Evolutionary conservation across 164 flowering plant genomes (phyloP), one percentile per base, ranked within the genome.

Genomic region (Saururus chinensis): DNA sequence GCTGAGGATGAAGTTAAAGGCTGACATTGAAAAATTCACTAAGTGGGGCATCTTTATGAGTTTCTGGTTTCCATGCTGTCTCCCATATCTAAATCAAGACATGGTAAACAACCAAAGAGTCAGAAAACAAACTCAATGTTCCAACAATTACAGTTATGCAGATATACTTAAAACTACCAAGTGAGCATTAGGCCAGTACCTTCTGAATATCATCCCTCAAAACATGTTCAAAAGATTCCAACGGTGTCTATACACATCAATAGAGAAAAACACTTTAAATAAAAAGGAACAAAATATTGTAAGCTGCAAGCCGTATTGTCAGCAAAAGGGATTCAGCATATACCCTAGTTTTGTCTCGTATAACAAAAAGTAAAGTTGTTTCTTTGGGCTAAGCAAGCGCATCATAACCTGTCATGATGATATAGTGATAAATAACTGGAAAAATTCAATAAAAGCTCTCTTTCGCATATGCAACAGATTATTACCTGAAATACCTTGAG

Each of bases 11-110:
- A 26, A 23, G 10, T 0, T 45, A 35, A 64, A 60, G 63, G 86
- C 78, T 74, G n/a, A 90, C 99, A 73, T 91, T 93, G 68, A 93
- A 93, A 82, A 93, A 93, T 73, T 90, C 99, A 73, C 95, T 87
- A 19, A 93, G 71, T 17, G 89, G 99, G 54, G 97, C 90, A 45
- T 84, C 83, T 71, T 83, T 83, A 73, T 85, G 97, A 60, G 88
- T 89, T 70, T 83, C 66, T 65, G 97, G 97, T 67, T 87, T 91
- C 25, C 89, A 87, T 78, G 90, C 96, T 60, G 84, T 72, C 73
- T 90, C 93, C 99, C 99, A 93, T 74, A 93, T 93, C 99, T 93
- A 81, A 68, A 9, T 64, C 40, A 60, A 25, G 64, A 52, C 60
- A 51, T 41, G 0, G 66, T 56, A 41, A 41, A 8, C n/a, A n/a